Base-by-base conservation (phyloP, 345 rosid species). In the Aethionema arabicum region DNA sequence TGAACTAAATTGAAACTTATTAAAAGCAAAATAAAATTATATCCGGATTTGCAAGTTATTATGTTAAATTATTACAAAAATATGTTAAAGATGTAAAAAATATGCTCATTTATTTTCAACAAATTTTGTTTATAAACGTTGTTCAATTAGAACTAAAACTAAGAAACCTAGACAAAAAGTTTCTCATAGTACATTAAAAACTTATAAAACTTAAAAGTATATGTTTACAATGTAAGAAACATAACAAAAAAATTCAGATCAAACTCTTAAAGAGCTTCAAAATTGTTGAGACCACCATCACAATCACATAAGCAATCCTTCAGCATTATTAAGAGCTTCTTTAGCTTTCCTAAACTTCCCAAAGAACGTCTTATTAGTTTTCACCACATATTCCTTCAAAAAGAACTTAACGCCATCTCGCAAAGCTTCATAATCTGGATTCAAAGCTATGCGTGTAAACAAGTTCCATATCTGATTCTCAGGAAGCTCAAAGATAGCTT, bases 231-330 rank as follows among this genome's bases (percentile, higher is more conserved):
- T 13, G 12, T 35, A 51, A 60, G 56, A 60, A 11, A 16, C 35
- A 35, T 44, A 21, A 3, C 62, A 53, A 56, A 52, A 43, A 38
- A 35, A 45, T 35, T 35, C 10, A 59, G 15, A 59, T 21, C 5
- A 11, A 33, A 42, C 46, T 58, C 72, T 30, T 4, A 8, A 21
- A 38, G 32, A 59, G 11, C 16, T 39, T 47, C 32, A 47, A 62
- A 55, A 69, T 11, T 56, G 52, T 8, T 39, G 45, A 47, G 3
- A 38, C 27, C 33, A 33, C 29, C 13, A 62, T 64, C 46, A 54
- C 32, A n/a, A n/a, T 85, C 80, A 87, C 87, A 82, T 80, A 14
- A 90, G 85, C 12, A 82, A 65, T 27, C 96, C 93, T 65, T 79
- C 83, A 0, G 45, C 43, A 53, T 86, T 86, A 59, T 59, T 73